These are phyloP conservation scores for Coprinellus aureogranulatus DNA, from an alignment of 768 basidiomycete species.

Conservation along the genomic window DNA sequence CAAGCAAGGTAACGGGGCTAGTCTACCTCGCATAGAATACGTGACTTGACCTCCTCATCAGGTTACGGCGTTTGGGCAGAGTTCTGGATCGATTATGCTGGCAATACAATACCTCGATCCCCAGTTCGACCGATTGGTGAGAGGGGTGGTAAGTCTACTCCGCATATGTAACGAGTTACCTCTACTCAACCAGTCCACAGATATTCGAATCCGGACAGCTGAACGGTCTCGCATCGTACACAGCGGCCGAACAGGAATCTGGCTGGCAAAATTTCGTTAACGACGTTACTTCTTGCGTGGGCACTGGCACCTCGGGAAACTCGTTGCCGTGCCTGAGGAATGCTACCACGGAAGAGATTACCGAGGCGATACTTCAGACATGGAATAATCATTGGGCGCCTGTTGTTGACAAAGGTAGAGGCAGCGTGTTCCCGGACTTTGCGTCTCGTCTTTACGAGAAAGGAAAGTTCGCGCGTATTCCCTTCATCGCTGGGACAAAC, in stretches of 20 bases:
- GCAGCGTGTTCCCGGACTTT: conserved; percentile 37
- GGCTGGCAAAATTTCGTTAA: conserved; percentile 40
- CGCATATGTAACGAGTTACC: not conserved
- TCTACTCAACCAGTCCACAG: conserved; percentile 13
- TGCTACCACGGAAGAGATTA: conserved; percentile 23
- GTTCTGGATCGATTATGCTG: conserved; percentile 52
- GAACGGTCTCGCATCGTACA: conserved; percentile 30
- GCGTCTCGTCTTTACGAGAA: conserved; percentile 31
- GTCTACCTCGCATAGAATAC: not conserved
- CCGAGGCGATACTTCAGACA: conserved; percentile 13
- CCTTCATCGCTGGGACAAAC: conserved; percentile 45
- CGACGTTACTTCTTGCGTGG: conserved; percentile 32
- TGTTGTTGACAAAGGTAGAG: conserved; percentile 37
- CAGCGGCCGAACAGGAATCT: conserved; percentile 26
- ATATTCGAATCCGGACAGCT: conserved; percentile 44
- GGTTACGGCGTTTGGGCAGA: conserved; percentile 56
- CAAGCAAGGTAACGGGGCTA: conserved; percentile 3
- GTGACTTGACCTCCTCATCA: conserved; percentile 6
- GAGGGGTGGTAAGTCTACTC: conserved; percentile 25
- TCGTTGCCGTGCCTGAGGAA: conserved; percentile 35
- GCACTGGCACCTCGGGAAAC: conserved; percentile 19
- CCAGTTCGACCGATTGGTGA: conserved; percentile 28
- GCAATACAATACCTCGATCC: conserved; percentile 38
- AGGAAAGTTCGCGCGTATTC: conserved; percentile 31
- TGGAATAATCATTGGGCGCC: conserved; percentile 24